A percentile compares a stretch with the other conserved stretches of the same genome.
These are phyloP conservation scores for Castanea crenata DNA, from an alignment of 306 rosid species.

Conservation along the genomic window DNA sequence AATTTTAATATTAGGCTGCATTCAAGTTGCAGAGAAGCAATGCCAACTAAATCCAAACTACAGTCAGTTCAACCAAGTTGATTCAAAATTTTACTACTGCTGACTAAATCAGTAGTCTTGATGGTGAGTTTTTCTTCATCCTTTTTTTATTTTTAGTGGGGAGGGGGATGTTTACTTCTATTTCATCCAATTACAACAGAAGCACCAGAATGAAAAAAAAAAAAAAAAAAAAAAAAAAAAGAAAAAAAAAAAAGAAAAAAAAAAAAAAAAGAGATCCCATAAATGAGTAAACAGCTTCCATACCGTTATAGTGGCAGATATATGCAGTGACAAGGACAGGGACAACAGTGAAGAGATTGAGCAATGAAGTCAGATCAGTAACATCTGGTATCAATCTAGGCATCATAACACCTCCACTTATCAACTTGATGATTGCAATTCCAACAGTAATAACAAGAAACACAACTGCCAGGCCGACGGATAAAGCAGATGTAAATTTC, in stretches of 20 bases:
- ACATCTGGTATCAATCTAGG: constrained; percentile 73
- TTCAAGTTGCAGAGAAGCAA: background rate
- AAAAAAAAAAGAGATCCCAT: background rate
- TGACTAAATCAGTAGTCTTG: background rate
- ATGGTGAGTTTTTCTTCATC: background rate
- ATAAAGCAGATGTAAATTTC: constrained; percentile 81
- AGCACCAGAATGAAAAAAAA: constrained; percentile 3
- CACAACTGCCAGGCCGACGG: constrained; percentile 74
- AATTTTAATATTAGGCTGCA: background rate
- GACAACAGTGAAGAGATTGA: constrained; percentile 67
- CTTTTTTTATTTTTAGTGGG: background rate
- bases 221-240: background rate
- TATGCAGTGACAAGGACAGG: constrained; percentile 83
- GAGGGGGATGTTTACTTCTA: background rate
- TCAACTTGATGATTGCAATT: constrained; percentile 67
- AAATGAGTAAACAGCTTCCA: constrained; percentile 17
- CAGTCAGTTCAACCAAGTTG: background rate
- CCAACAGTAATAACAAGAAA: constrained; percentile 87
- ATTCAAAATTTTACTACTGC: background rate
- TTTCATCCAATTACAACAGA: background rate
- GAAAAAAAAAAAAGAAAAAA: background rate
- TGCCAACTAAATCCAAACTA: constrained; percentile 11
- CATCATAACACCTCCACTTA: constrained; percentile 65
- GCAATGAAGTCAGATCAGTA: constrained; percentile 49
- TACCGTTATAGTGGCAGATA: constrained; percentile 90